These are phyloP conservation scores for Wallacemonas sp. DNA, from an alignment of 208 protist species.

Conservation along the genomic window DNA sequence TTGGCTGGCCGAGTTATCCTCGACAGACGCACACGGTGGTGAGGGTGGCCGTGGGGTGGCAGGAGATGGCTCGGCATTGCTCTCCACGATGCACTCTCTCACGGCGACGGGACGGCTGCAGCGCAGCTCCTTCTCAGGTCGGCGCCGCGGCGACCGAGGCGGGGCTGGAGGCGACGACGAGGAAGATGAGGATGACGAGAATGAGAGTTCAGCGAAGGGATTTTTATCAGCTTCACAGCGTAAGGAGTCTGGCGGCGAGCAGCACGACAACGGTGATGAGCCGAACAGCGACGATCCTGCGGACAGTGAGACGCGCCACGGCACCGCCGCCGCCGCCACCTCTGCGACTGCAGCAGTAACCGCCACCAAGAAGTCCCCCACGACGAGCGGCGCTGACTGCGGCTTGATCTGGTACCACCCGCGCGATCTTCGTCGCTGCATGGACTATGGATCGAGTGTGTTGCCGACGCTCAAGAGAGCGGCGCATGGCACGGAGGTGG, in stretches of 20 bases:
- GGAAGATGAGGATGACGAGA: neutral
- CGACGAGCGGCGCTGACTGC: too few species aligned
- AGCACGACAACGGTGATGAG: too few species aligned
- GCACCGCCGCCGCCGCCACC: neutral
- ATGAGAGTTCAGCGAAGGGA: too few species aligned
- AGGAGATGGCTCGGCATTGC: too few species aligned
- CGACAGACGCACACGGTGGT: constrained; percentile 1
- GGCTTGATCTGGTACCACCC: constrained; percentile 6
- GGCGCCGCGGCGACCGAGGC: neutral
- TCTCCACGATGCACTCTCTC: constrained; percentile 6
- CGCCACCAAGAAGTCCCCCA: too few species aligned
- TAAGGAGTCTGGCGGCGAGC: too few species aligned
- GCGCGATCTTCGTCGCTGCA: constrained; percentile 7
- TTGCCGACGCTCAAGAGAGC: neutral
- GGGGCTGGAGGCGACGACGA: neutral
- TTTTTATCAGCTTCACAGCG: too few species aligned
- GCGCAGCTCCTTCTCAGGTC: neutral
- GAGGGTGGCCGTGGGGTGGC: too few species aligned
- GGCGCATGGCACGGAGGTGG: neutral
- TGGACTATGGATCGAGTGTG: neutral
- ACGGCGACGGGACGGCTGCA: neutral
- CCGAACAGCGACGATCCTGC: too few species aligned
- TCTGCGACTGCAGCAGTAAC: neutral
- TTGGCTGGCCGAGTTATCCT: constrained; percentile 28
- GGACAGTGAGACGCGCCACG: too few species aligned